Conservation (phyloP, 768 basidiomycete genomes). For the Chalciporus piperatus region DNA sequence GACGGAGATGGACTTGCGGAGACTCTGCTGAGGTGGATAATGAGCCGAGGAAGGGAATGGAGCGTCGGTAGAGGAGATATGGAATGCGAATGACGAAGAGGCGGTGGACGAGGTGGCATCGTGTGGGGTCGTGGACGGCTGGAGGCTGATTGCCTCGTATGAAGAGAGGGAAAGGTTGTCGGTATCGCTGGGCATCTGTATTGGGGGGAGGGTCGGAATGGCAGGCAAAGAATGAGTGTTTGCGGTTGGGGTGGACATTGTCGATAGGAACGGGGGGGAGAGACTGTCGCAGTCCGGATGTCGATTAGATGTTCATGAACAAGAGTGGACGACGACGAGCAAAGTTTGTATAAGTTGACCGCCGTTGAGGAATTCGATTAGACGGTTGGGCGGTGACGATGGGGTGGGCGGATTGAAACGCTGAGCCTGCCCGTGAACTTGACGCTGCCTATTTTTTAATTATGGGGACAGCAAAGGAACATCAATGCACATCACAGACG, state of each 20-base stretch:
- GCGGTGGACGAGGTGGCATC: conserved; percentile 44
- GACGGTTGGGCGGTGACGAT: conserved; percentile 5
- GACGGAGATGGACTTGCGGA: conserved; percentile 75
- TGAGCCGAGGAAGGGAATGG: conserved; percentile 18
- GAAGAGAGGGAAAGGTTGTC: conserved; percentile 10
- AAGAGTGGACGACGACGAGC: conserved; percentile 6
- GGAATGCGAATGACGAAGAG: conserved; percentile 33
- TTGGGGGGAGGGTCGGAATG: conserved; percentile 45
- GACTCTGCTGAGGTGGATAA: conserved; percentile 29
- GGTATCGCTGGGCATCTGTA: conserved; percentile 38
- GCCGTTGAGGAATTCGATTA: too few species aligned
- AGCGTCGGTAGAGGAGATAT: conserved; percentile 1
- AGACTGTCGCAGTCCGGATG: not conserved
- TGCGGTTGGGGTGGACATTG: conserved; percentile 18
- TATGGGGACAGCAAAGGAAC: conserved; percentile 16
- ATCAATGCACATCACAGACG: not conserved
- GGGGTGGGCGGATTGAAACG: not conserved
- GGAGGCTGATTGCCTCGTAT: conserved; percentile 20
- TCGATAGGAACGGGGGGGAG: conserved; percentile 7
- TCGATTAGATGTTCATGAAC: conserved; percentile 11
- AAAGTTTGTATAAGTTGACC: not conserved
- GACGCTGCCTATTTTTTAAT: conserved; percentile 6
- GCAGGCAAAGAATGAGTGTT: conserved; percentile 28
- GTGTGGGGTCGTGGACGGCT: conserved; percentile 34
- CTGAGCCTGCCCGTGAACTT: not conserved